Percentiles rank a stretch among this genome's conserved stretches.
These are phyloP conservation scores for Euclidium syriacum DNA, from an alignment of 345 rosid species.

Conservation along the genomic window DNA sequence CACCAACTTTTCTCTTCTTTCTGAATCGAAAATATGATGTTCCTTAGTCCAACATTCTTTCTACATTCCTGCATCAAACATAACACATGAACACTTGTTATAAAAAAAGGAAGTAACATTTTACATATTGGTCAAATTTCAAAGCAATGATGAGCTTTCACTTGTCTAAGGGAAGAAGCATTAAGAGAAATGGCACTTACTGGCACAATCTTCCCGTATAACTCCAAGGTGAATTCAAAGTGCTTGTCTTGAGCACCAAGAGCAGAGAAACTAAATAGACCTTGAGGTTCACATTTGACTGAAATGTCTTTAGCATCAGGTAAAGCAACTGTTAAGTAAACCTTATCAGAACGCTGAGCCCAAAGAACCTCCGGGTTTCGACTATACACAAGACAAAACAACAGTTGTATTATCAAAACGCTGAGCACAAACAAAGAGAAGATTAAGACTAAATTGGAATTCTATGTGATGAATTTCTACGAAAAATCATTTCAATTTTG, in stretches of 20 bases:
- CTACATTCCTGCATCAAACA: slow-evolving; percentile 56
- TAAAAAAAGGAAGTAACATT: not conserved
- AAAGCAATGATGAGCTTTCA: not conserved
- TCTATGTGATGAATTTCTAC: not conserved
- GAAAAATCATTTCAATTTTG: not conserved
- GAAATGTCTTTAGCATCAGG: slow-evolving; percentile 83
- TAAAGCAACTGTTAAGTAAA: slow-evolving; percentile 68
- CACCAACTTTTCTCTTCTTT: slow-evolving; percentile 95
- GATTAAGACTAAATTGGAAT: not conserved
- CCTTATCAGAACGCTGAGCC: slow-evolving; percentile 92
- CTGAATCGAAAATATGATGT: slow-evolving; percentile 68
- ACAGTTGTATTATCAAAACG: not conserved
- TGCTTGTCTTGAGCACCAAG: slow-evolving; percentile 60
- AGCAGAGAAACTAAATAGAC: slow-evolving; percentile 78
- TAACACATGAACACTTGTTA: not conserved
- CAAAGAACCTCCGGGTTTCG: slow-evolving; percentile 94
- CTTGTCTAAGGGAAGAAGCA: not conserved
- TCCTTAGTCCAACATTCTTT: slow-evolving; percentile 80
- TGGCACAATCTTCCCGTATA: slow-evolving; percentile 53
- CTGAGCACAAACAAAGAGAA: not conserved
- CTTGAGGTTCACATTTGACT: slow-evolving; percentile 68
- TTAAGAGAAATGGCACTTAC: slow-evolving; percentile 17
- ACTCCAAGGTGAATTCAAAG: slow-evolving; percentile 62
- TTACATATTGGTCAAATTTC: not conserved
- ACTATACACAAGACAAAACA: slow-evolving; percentile 32